A percentile compares a stretch with the other conserved stretches of the same genome.
Evolutionary conservation across 495 filamentous ascomycete genomes (phyloP).

Genomic region (Podospora sp.): DNA sequence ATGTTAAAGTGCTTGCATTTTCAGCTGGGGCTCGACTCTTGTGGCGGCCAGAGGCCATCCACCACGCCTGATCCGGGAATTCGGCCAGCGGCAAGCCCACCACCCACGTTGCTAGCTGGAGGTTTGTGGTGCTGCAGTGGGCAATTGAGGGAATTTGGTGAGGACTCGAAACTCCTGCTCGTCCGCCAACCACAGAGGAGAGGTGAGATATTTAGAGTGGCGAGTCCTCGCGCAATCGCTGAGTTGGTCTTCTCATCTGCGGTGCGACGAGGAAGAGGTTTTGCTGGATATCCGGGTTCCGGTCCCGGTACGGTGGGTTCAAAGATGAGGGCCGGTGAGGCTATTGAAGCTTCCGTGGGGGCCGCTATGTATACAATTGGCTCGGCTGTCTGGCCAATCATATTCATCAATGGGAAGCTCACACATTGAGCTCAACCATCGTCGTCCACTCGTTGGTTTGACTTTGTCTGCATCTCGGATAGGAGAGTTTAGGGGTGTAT

Average conservation of each 20-base stretch:
- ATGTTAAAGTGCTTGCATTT: slow-evolving; percentile 35
- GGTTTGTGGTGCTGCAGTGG: background rate
- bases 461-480: slow-evolving; percentile 8
- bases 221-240: background rate
- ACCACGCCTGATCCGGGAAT: background rate
- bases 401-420: background rate
- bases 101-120: slow-evolving; percentile 1
- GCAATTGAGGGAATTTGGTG: background rate
- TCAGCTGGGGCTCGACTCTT: slow-evolving; percentile 18
- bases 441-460: slow-evolving; percentile 21
- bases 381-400: slow-evolving; percentile 17
- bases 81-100: slow-evolving; percentile 5
- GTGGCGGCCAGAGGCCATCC: slow-evolving; percentile 9
- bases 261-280: background rate
- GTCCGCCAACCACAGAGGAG: background rate
- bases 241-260: background rate
- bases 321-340: background rate
- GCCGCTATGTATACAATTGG: slow-evolving; percentile 4
- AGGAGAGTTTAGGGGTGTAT: background rate
- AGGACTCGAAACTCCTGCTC: background rate
- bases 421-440: background rate
- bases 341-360: background rate
- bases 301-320: background rate
- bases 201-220: background rate
- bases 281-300: background rate